Evolutionary conservation across 148 eudicot species (phyloP).

Genomic region (Cornus controversa): DNA sequence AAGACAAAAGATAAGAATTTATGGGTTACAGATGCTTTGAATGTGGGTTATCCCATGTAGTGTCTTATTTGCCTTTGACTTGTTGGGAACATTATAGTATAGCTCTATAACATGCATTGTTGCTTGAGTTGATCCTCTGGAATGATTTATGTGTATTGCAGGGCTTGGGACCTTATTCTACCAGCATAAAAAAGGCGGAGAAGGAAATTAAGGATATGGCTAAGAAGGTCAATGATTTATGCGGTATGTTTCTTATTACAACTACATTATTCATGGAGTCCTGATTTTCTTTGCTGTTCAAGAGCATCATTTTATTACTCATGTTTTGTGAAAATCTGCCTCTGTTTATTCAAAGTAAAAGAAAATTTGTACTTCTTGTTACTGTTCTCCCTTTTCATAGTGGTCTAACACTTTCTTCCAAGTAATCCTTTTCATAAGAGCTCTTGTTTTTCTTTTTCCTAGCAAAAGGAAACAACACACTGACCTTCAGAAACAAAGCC

Average conservation of each 20-base stretch:
- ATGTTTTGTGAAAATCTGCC: too few species aligned
- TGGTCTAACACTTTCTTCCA: background rate
- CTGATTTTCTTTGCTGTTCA: too few species aligned
- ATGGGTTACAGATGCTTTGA: too few species aligned
- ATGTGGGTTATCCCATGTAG: too few species aligned
- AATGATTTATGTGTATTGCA: constrained; percentile 22
- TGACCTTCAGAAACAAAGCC: too few species aligned
- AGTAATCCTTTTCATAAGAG: background rate
- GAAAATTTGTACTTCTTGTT: too few species aligned
- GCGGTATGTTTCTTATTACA: constrained; percentile 46
- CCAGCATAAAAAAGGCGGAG: constrained; percentile 65
- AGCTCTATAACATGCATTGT: too few species aligned
- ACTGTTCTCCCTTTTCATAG: background rate
- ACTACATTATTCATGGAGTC: background rate
- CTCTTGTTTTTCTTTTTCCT: too few species aligned
- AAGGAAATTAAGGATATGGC: constrained; percentile 89
- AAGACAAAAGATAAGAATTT: too few species aligned
- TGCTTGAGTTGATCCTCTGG: background rate
- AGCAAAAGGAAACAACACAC: too few species aligned
- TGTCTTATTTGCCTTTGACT: background rate
- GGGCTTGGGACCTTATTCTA: constrained; percentile 94
- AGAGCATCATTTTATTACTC: too few species aligned
- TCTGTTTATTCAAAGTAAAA: background rate
- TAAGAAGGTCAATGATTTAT: constrained; percentile 80
- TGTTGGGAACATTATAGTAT: background rate